Percentiles rank a stretch among this genome's conserved stretches.
Evolutionary conservation across 129 eudicot species (phyloP).

Genomic region (Daucus carota): DNA sequence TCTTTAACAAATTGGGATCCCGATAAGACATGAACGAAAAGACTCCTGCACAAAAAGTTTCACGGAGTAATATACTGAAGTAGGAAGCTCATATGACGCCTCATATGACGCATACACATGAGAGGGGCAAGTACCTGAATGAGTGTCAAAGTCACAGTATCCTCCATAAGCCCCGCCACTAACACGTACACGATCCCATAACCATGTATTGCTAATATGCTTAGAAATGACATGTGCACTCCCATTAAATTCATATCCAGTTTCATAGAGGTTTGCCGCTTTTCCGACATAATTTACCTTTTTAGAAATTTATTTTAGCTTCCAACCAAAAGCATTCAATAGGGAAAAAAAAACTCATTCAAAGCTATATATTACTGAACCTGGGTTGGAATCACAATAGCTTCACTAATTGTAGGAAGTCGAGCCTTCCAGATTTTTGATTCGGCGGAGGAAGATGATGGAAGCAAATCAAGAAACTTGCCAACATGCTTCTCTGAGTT

Average conservation of each 20-base stretch:
- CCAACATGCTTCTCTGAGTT: constrained; percentile 61
- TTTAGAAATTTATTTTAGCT: constrained; percentile 3
- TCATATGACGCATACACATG: background rate
- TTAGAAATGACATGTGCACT: constrained; percentile 96
- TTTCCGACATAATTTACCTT: constrained; percentile 98
- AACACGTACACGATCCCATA: constrained; percentile 98
- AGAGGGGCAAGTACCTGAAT: constrained; percentile 53
- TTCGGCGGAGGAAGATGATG: constrained; percentile 41
- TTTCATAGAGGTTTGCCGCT: constrained; percentile 82
- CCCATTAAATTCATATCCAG: constrained; percentile 83
- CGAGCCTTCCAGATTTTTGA: constrained; percentile 57
- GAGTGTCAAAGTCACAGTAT: constrained; percentile 87
- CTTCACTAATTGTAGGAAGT: constrained; percentile 70
- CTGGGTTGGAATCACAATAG: constrained; percentile 94
- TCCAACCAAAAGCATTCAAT: background rate
- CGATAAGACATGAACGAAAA: constrained; percentile 86
- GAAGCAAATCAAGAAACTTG: constrained; percentile 83
- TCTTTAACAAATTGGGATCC: constrained; percentile 92
- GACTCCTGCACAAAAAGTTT: constrained; percentile 52
- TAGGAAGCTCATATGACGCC: no score
- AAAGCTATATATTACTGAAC: constrained; percentile 36
- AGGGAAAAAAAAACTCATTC: background rate
- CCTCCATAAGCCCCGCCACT: constrained; percentile 99
- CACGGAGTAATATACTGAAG: constrained; percentile 11
- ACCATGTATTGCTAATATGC: constrained; percentile 74